A percentile compares a stretch with the other conserved stretches of the same genome.
phyloP scores from a whole-genome alignment of 2,329 filamentous ascomycete species.

The Fusarium beomiforme region DNA sequence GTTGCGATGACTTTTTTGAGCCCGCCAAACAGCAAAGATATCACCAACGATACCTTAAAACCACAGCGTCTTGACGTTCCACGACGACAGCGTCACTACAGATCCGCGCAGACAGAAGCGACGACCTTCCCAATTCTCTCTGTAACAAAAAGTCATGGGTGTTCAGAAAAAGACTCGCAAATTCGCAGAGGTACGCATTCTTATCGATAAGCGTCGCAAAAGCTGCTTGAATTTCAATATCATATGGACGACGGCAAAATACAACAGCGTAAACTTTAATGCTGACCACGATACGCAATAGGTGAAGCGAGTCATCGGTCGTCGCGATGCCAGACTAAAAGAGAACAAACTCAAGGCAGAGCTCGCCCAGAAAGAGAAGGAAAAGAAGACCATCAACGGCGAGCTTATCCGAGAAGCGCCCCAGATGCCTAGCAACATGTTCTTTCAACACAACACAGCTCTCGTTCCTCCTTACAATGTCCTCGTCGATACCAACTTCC shows the following conservation, averaged over 20 bases:
- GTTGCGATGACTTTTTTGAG: constrained; percentile 41
- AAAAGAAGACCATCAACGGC: constrained; percentile 64
- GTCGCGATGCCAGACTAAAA: constrained; percentile 82
- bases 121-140: neutral
- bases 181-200: constrained; percentile 72
- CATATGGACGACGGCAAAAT: neutral
- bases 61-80: neutral
- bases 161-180: constrained; percentile 91
- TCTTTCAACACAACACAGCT: constrained; percentile 89
- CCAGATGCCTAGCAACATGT: constrained; percentile 83
- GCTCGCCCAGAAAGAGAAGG: constrained; percentile 65
- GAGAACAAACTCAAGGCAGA: constrained; percentile 79
- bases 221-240: constrained; percentile 20
- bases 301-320: constrained; percentile 85
- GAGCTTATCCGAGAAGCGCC: constrained; percentile 81
- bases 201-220: constrained; percentile 46
- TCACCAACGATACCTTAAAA: constrained; percentile 5
- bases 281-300: constrained; percentile 42
- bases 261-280: neutral
- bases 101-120: neutral
- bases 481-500: constrained; percentile 85
- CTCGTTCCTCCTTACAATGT: constrained; percentile 79
- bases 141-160: constrained; percentile 69
- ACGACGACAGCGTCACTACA: neutral
- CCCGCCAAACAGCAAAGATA: constrained; percentile 22